Evolutionary conservation across 805 yeast genomes (phyloP).

Genomic region (Crinitomyces ghanaensis): DNA sequence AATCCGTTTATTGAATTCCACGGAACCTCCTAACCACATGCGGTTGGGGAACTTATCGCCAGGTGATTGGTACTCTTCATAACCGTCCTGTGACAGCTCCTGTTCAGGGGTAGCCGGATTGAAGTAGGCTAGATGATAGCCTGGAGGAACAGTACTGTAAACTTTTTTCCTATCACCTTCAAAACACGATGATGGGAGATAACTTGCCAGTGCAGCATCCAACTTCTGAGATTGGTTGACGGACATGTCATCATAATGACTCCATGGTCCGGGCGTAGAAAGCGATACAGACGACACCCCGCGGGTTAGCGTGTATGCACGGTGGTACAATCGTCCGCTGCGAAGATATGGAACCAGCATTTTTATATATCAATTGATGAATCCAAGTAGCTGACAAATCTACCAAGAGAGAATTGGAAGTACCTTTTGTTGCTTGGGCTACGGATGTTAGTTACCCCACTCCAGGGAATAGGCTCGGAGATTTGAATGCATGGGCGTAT

Average conservation of each 20-base stretch:
- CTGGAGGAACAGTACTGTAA: constrained; percentile 23
- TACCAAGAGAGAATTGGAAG: not conserved
- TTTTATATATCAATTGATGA: too few relatives aligned
- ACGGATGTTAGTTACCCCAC: not conserved
- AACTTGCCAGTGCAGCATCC: constrained; percentile 20
- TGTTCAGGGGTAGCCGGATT: constrained; percentile 44
- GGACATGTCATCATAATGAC: constrained; percentile 20
- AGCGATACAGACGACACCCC: not conserved
- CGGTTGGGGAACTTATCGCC: constrained; percentile 35
- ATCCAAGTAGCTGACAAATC: not conserved
- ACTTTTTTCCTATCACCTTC: not conserved
- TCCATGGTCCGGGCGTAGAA: constrained; percentile 19
- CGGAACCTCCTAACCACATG: constrained; percentile 70
- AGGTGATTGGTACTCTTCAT: constrained; percentile 71
- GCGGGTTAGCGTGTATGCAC: too few relatives aligned
- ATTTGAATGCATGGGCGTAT: too few relatives aligned
- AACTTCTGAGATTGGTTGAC: constrained; percentile 19
- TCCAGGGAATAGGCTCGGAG: too few relatives aligned
- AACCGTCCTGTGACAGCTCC: constrained; percentile 58
- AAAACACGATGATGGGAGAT: too few relatives aligned
- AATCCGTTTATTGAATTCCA: constrained; percentile 29
- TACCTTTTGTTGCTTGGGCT: constrained; percentile 1
- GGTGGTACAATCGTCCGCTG: too few relatives aligned
- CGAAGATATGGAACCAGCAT: too few relatives aligned
- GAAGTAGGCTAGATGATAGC: constrained; percentile 58